These are phyloP conservation scores for Dendrobium catenatum DNA, from an alignment of 106 monocot species.

Conservation along the genomic window DNA sequence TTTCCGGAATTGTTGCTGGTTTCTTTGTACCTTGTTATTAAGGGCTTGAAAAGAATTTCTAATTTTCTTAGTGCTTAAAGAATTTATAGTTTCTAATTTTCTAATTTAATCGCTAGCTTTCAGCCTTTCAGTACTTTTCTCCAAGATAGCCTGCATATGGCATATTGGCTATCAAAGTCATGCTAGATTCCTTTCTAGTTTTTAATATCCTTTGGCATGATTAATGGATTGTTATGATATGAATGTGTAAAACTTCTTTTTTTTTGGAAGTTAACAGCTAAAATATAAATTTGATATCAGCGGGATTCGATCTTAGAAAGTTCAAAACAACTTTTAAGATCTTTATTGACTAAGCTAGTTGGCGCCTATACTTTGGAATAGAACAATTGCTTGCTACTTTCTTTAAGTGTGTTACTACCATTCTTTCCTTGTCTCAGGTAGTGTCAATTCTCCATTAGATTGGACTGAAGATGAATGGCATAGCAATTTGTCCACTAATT, in stretches of 20 bases:
- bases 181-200: neutral
- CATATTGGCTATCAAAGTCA: neutral
- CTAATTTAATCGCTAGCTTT: neutral
- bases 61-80: neutral
- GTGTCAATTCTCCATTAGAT: slow-evolving; percentile 49
- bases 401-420: neutral
- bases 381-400: neutral
- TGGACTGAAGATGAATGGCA: slow-evolving; percentile 68
- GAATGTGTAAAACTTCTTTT: too few relatives aligned
- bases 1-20: neutral
- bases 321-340: too few relatives aligned
- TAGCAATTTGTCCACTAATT: slow-evolving; percentile 34
- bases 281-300: too few relatives aligned
- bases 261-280: too few relatives aligned
- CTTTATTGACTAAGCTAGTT: too few relatives aligned
- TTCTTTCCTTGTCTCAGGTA: slow-evolving; percentile 20
- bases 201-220: neutral
- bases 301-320: too few relatives aligned
- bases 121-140: neutral
- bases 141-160: neutral
- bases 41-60: neutral
- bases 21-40: neutral
- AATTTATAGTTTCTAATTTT: neutral
- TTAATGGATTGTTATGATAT: neutral
- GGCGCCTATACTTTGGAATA: neutral